Evolutionary conservation across 78 protist genomes (phyloP).

Genomic region (Monocercomonoides exilis): DNA sequence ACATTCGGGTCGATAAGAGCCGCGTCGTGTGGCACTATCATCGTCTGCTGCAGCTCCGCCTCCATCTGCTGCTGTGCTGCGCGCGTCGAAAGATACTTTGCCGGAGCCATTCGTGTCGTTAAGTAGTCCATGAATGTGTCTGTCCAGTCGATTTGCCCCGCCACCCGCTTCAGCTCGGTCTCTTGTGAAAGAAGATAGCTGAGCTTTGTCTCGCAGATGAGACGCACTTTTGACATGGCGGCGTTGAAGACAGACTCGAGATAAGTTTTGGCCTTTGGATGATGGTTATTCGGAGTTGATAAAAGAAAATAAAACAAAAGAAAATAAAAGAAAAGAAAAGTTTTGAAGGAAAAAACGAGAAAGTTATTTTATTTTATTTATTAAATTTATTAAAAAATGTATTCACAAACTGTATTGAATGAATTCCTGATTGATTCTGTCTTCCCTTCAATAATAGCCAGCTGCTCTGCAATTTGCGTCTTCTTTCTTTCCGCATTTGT

Average conservation of each 20-base stretch:
- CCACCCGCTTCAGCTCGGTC: conserved; percentile 31
- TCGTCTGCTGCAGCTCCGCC: neutral
- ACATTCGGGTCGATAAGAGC: too few species aligned
- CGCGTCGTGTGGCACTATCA: neutral
- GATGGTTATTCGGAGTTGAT: neutral
- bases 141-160: conserved; percentile 33
- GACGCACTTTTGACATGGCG: neutral
- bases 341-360: neutral
- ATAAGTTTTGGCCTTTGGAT: neutral
- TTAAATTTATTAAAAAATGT: too few species aligned
- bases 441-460: too few species aligned
- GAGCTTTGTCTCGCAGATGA: conserved; percentile 7
- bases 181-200: conserved; percentile 25
- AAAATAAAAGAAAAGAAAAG: neutral
- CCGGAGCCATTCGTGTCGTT: neutral
- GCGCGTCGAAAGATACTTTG: neutral
- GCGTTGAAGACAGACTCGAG: conserved; percentile 24
- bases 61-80: neutral
- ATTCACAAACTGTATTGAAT: too few species aligned
- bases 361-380: neutral
- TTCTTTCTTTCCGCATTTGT: too few species aligned
- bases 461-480: too few species aligned
- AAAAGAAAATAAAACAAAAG: neutral
- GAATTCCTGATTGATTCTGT: too few species aligned
- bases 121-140: conserved; percentile 30